A percentile compares a stretch with the other conserved stretches of the same genome.
Evolutionary conservation across 371 early-diverging fungal species (phyloP).

Genomic region (Phascolomyces articulosus): DNA sequence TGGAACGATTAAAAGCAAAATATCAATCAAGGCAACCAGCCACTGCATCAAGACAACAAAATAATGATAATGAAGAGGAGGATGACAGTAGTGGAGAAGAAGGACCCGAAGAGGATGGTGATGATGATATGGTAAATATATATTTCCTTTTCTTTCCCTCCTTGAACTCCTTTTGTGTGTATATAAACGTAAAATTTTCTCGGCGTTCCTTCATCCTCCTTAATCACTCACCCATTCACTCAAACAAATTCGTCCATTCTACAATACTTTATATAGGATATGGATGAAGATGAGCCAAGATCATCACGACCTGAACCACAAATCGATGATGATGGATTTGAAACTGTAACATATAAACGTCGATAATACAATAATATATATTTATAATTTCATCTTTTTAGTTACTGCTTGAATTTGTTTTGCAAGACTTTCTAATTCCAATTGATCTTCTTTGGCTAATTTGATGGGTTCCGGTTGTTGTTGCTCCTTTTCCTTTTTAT

Average conservation of each 20-base stretch:
- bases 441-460: conserved; percentile 8
- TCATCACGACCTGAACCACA: conserved; percentile 10
- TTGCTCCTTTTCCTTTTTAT: background rate
- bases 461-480: background rate
- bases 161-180: too few relatives aligned
- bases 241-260: too few relatives aligned
- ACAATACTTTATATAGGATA: conserved; percentile 2
- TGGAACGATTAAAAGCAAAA: conserved; percentile 53
- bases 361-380: background rate
- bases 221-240: too few relatives aligned
- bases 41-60: conserved; percentile 31
- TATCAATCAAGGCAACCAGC: conserved; percentile 29
- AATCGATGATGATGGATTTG: conserved; percentile 19
- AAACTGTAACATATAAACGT: conserved; percentile 17
- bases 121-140: conserved; percentile 5
- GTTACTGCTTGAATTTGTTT: conserved; percentile 12
- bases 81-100: conserved; percentile 38
- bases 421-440: conserved; percentile 13
- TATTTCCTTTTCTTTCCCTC: too few relatives aligned
- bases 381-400: background rate
- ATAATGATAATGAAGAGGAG: conserved; percentile 19
- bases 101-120: conserved; percentile 32
- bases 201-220: too few relatives aligned
- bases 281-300: conserved; percentile 7
- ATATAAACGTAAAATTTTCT: too few relatives aligned